A percentile compares a stretch with the other conserved stretches of the same genome.
These are phyloP conservation scores for Nannochloris sp. DNA, from an alignment of 139 green algal species.

Conservation along the genomic window DNA sequence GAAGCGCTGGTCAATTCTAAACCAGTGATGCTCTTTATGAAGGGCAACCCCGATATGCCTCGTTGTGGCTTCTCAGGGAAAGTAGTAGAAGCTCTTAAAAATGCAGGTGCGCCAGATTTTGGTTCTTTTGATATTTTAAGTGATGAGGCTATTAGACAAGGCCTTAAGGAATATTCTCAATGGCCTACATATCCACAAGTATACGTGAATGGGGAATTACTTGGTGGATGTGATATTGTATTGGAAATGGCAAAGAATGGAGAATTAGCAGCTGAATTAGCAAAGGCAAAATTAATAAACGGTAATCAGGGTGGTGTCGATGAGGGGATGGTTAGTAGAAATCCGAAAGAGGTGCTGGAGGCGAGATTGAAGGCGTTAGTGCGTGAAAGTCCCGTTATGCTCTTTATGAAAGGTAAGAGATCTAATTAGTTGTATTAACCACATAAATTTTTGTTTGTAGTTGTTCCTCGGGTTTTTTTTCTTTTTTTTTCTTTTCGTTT, in stretches of 20 bases:
- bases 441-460: too few relatives aligned
- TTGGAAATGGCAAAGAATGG: conserved; percentile 48
- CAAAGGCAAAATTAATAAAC: background rate
- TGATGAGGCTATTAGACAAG: conserved; percentile 69
- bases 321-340: too few relatives aligned
- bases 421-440: conserved; percentile 65
- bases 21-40: conserved; percentile 84
- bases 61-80: conserved; percentile 78
- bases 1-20: conserved; percentile 40
- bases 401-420: conserved; percentile 88
- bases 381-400: conserved; percentile 36
- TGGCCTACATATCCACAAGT: conserved; percentile 87
- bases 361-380: conserved; percentile 55
- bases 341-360: too few relatives aligned
- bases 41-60: conserved; percentile 60
- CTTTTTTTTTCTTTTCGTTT: too few relatives aligned
- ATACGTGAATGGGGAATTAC: conserved; percentile 73
- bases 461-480: too few relatives aligned
- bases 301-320: too few relatives aligned
- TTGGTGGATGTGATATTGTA: conserved; percentile 83
- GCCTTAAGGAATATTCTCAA: conserved; percentile 56
- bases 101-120: conserved; percentile 38
- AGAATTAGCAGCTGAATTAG: conserved; percentile 18
- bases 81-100: conserved; percentile 59
- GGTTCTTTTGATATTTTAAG: conserved; percentile 81